Evolutionary conservation across 768 basidiomycete genomes (phyloP).

Genomic region (Tremella fuciformis): DNA sequence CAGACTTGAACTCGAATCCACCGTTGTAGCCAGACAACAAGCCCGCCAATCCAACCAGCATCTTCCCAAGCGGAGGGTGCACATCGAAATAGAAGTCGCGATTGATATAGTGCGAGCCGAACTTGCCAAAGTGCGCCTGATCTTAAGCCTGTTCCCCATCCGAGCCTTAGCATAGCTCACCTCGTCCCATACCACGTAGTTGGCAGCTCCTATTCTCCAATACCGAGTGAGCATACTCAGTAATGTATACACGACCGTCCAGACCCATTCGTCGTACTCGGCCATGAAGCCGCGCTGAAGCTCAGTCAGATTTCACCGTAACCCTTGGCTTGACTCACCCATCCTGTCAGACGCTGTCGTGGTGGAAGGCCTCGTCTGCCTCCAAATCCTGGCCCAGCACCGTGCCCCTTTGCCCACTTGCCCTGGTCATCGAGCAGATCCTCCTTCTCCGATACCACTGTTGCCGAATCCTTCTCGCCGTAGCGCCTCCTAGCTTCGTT

Average conservation of each 20-base stretch:
- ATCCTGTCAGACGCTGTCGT: conserved; percentile 36
- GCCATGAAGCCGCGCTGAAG: conserved; percentile 40
- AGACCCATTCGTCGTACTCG: conserved; percentile 50
- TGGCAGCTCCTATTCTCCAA: conserved; percentile 82
- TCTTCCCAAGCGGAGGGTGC: conserved; percentile 96
- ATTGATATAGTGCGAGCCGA: conserved; percentile 96
- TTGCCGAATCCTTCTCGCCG: conserved; percentile 22
- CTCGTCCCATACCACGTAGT: conserved; percentile 95
- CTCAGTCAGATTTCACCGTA: conserved; percentile 1
- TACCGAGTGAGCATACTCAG: conserved; percentile 93
- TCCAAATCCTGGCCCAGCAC: conserved; percentile 45
- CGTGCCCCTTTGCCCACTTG: conserved; percentile 49
- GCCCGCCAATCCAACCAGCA: conserved; percentile 94
- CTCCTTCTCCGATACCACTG: conserved; percentile 21
- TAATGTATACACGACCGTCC: conserved; percentile 74
- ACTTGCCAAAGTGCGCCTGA: conserved; percentile 95
- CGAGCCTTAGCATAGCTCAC: conserved; percentile 27
- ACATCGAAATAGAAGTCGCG: conserved; percentile 99
- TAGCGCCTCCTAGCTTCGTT: conserved; percentile 36
- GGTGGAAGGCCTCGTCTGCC: conserved; percentile 49
- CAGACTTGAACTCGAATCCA: conserved; percentile 88
- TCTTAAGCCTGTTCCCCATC: not conserved
- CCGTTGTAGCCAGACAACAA: conserved; percentile 89
- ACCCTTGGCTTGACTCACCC: conserved; percentile 29
- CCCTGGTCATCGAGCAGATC: conserved; percentile 31